phyloP scores from a whole-genome alignment of 176 grass and related monocot species.

The Lolium multiflorum region DNA sequence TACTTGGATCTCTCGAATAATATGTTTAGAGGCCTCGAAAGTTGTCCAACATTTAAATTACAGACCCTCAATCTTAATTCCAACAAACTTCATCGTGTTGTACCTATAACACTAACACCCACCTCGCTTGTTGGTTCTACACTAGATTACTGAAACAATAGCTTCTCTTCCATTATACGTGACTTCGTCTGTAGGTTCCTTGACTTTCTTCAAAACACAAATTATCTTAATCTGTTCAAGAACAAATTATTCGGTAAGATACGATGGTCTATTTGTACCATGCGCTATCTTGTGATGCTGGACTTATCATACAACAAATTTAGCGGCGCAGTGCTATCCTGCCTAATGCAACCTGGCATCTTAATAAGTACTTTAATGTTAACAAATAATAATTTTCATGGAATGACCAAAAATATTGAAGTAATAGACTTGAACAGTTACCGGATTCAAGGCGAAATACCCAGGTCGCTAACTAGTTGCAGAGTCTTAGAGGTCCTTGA shows the following conservation, averaged over 20 bases:
- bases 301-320: slow-evolving; percentile 46
- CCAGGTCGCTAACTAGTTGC: slow-evolving; percentile 37
- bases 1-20: slow-evolving; percentile 4
- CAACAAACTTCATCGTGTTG: not conserved
- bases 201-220: no score
- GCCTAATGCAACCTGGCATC: not conserved
- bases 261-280: slow-evolving; percentile 35
- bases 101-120: not conserved
- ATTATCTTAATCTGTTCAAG: not conserved
- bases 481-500: slow-evolving; percentile 7
- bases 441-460: not conserved
- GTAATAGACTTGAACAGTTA: slow-evolving; percentile 43
- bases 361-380: not conserved
- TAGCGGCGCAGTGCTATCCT: slow-evolving; percentile 16
- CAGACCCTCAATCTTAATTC: not conserved
- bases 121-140: no score
- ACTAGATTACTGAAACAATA: not conserved
- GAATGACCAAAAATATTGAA: not conserved
- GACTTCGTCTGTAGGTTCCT: not conserved
- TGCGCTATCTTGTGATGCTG: accelerated
- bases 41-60: not conserved
- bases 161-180: not conserved
- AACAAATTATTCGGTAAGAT: slow-evolving; percentile 35
- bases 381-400: not conserved
- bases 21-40: not conserved